Evolutionary conservation across 495 filamentous ascomycete species (phyloP).

Genomic region (Penicillium dipodomyicola): DNA sequence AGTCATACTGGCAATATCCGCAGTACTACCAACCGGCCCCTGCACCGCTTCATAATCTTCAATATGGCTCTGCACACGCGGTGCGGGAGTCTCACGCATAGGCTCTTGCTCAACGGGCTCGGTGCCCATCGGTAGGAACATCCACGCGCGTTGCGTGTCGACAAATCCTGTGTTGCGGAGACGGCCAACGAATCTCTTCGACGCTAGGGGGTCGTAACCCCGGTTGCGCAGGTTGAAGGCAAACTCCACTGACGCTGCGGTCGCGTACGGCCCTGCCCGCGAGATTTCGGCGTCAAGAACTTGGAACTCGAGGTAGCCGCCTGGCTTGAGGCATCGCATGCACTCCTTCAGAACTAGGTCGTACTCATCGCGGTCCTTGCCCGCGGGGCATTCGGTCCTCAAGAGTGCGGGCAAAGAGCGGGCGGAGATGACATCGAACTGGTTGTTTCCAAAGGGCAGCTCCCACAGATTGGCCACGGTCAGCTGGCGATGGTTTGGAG

Average conservation of each 20-base stretch:
- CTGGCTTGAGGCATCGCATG: slow-evolving; percentile 85
- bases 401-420: slow-evolving; percentile 82
- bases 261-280: slow-evolving; percentile 71
- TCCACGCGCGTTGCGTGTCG: slow-evolving; percentile 81
- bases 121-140: slow-evolving; percentile 82
- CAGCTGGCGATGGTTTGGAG: slow-evolving; percentile 80
- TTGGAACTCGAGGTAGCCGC: slow-evolving; percentile 86
- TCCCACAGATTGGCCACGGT: slow-evolving; percentile 70
- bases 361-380: slow-evolving; percentile 74
- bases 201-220: slow-evolving; percentile 83
- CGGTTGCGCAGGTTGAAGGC: slow-evolving; percentile 80
- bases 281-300: slow-evolving; percentile 86
- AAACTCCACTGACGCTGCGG: slow-evolving; percentile 84
- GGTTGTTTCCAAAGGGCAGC: slow-evolving; percentile 80
- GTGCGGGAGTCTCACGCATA: slow-evolving; percentile 53
- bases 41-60: slow-evolving; percentile 57
- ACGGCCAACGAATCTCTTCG: slow-evolving; percentile 71
- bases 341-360: slow-evolving; percentile 82
- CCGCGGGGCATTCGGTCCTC: slow-evolving; percentile 56
- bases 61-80: slow-evolving; percentile 49
- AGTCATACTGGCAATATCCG: slow-evolving; percentile 69
- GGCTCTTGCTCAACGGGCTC: slow-evolving; percentile 47
- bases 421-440: slow-evolving; percentile 91
- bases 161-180: slow-evolving; percentile 73
- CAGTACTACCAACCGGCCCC: slow-evolving; percentile 70